Evolutionary conservation across 106 monocot species (phyloP), one percentile per base, ranked within the genome.

Genomic region (Iris macrosiphon): DNA sequence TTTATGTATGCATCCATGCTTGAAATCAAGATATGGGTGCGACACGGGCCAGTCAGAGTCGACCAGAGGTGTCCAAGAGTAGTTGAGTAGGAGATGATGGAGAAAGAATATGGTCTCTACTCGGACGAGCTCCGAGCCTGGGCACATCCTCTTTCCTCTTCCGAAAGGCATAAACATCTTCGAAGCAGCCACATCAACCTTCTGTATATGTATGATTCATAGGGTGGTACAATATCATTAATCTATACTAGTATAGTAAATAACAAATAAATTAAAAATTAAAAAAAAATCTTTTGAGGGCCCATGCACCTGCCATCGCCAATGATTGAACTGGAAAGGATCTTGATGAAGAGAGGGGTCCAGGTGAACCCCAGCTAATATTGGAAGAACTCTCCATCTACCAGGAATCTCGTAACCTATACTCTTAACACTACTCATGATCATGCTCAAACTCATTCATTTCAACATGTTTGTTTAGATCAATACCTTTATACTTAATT

Each of bases 41-140:
- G 63, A 62, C 40, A 69, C 69, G 13, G 69, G 68, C 40, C 26
- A 40, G 9, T 75, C 75, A 34, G 62, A 21, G 2, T 57, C 63
- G 22, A 29, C 39, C 6, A 63, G 19, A 13, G 63, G 57, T 37
- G 40, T 49, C 75, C 68, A 75, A 14, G 57, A 57, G 32, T 62
- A 75, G 14, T 50, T 57, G 51, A 75, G 75, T 10, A 69, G 44
- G 24, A 75, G 58, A 31, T 75, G 75, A 35, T 75, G 75, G 20
- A 75, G 38, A 25, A 75, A 75, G 31, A 75, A 6, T 19, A 26
- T 21, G 13, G 69, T 37, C 44, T 69, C 63, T 13, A 75, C 5
- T 14, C 42, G 22, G 0, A 27, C 57, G 1, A 76, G 52, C 24
- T 76, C 76, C 1, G 44, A 70, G 4, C 76, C 76, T 4, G 57